Base-by-base conservation (phyloP, 345 rosid genomes). In the Arabidopsis suecica region DNA sequence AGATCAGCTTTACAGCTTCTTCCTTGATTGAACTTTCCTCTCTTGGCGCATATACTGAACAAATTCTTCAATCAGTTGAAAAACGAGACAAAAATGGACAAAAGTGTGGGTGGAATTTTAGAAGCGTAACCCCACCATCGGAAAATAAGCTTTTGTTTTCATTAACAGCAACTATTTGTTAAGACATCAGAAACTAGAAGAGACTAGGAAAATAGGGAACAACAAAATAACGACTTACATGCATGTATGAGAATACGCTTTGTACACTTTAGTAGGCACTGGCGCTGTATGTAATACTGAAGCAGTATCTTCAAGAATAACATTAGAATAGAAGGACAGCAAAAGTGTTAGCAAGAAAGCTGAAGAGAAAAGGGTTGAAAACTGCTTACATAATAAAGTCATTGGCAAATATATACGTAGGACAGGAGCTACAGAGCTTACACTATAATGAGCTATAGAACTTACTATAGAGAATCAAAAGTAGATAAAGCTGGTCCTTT, bases 221-320 rank as follows among this genome's bases (percentile, higher is more conserved):
- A 65, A 69, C 22, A 36, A 3, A 65, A 57, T 57, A 18, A 65
- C 25, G 23, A 83, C 93, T 78, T 88, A 94, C 98, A 78, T 28
- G 99, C 87, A 85, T 84, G 96, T 70, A 73, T 66, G 68, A 93
- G 87, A 80, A 91, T 86, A 75, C 75, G 81, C 84, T 90, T 80
- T 16, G 88, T 89, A 79, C 97, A 89, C 86, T 93, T 93, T 66
- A 93, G 83, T 83, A 93, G 81, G 88, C 98, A 93, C 75, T 93
- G 98, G 20, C 98, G 88, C 83, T 93, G 97, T 12, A 87, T 74
- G 83, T 89, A 91, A 84, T 86, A 93, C 67, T 88, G 91, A 63
- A 88, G 88, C 84, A 88, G 75, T 49, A 86, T 74, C 98, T 93
- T 84, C 83, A 76, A 9, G 38, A 74, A 70, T 9, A 72, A 74